Conservation (phyloP, 768 basidiomycete genomes). For the Lactarius akahatsu region DNA sequence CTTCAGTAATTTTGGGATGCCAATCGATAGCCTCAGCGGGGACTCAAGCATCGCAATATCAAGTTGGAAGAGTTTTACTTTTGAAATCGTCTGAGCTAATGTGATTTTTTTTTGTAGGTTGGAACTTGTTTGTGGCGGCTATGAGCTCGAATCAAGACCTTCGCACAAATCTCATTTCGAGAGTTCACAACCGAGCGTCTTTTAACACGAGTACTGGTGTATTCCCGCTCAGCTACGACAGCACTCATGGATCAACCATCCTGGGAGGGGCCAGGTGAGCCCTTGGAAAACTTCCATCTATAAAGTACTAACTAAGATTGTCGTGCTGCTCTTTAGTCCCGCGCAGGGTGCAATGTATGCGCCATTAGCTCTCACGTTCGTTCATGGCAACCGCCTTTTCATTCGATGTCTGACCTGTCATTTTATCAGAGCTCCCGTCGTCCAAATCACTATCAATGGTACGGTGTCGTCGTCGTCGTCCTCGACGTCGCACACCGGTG, state of each 20-base stretch:
- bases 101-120: not conserved
- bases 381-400: not conserved
- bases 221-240: slow-evolving; percentile 18
- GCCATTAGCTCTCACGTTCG: slow-evolving; percentile 31
- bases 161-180: slow-evolving; percentile 14
- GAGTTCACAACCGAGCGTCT: slow-evolving; percentile 16
- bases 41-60: not conserved
- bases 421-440: slow-evolving; percentile 4
- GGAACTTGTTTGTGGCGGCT: slow-evolving; percentile 3
- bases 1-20: not conserved
- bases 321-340: slow-evolving; percentile 17
- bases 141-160: slow-evolving; percentile 4
- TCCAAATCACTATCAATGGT: slow-evolving; percentile 3
- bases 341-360: slow-evolving; percentile 32
- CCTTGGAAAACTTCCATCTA: not conserved
- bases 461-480: not conserved
- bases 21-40: not conserved
- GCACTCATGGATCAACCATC: slow-evolving; percentile 2
- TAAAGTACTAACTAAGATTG: not conserved
- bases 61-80: not conserved
- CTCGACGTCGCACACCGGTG: slow-evolving; percentile 6
- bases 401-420: not conserved
- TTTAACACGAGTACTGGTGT: slow-evolving; percentile 8
- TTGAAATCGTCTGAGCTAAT: not conserved
- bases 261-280: slow-evolving; percentile 24